A percentile compares a stretch with the other conserved stretches of the same genome.
These are phyloP conservation scores for Oryza coarctata DNA, from an alignment of 176 grass and related monocot species.

Conservation along the genomic window DNA sequence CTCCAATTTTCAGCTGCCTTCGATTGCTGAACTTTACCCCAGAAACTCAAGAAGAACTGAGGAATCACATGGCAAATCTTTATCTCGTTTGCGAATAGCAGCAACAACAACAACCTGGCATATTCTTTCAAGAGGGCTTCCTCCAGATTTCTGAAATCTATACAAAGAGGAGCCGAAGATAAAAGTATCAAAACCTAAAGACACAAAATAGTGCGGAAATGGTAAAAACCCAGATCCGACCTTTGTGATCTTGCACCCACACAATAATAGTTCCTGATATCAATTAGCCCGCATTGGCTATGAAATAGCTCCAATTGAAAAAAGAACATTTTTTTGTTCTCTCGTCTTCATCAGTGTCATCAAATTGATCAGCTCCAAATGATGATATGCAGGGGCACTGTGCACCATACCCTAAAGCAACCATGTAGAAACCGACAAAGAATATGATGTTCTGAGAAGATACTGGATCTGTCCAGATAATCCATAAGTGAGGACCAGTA, in stretches of 20 bases:
- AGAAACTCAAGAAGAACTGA: conserved; percentile 67
- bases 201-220: conserved; percentile 62
- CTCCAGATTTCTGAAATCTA: conserved; percentile 82
- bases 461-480: conserved; percentile 42
- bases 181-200: conserved; percentile 55
- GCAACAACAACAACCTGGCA: conserved; percentile 64
- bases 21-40: conserved; percentile 52
- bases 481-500: conserved; percentile 27
- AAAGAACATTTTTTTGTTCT: conserved; percentile 67
- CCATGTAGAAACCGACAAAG: conserved; percentile 73
- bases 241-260: conserved; percentile 75
- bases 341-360: conserved; percentile 68
- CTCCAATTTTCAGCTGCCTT: conserved; percentile 53
- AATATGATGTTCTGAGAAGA: conserved; percentile 54
- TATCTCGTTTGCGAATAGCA: conserved; percentile 52
- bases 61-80: conserved; percentile 55
- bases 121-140: conserved; percentile 69
- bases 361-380: conserved; percentile 88
- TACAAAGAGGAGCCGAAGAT: conserved; percentile 64
- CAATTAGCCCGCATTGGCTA: conserved; percentile 64
- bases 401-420: conserved; percentile 66
- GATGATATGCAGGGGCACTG: conserved; percentile 73
- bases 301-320: conserved; percentile 78
- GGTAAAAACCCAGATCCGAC: conserved; percentile 69
- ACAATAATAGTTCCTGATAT: conserved; percentile 66